Evolutionary conservation across 1,139 yeast genomes (phyloP).

Genomic region (Candida sojae): DNA sequence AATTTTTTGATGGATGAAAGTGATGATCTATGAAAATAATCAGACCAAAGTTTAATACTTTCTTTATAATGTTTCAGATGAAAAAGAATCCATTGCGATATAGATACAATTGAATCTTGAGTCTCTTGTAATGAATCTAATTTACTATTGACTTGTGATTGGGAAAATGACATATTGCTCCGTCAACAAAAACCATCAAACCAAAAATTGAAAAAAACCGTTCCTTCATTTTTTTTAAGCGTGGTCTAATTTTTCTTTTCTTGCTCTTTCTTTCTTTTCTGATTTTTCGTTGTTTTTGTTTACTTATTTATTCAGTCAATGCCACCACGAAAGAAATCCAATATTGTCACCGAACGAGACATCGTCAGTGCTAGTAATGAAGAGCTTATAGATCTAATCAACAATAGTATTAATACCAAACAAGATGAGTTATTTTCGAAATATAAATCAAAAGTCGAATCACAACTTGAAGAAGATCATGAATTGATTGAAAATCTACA

Average conservation of each 20-base stretch:
- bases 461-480: constrained; percentile 32
- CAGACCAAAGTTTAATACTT: constrained; percentile 65
- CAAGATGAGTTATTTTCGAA: constrained; percentile 36
- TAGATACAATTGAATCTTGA: constrained; percentile 79
- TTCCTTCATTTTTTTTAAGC: neutral
- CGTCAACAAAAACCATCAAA: neutral
- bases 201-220: neutral
- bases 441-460: constrained; percentile 28
- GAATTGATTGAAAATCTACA: constrained; percentile 27
- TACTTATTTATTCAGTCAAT: constrained; percentile 4
- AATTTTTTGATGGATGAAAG: constrained; percentile 44
- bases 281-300: neutral
- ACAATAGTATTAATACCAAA: constrained; percentile 33
- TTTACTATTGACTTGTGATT: constrained; percentile 56
- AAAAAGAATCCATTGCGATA: constrained; percentile 84
- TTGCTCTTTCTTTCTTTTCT: neutral
- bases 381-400: constrained; percentile 32
- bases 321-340: constrained; percentile 2
- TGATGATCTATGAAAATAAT: constrained; percentile 36
- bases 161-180: constrained; percentile 55
- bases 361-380: constrained; percentile 27
- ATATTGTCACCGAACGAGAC: constrained; percentile 30
- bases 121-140: constrained; percentile 68
- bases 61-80: constrained; percentile 67
- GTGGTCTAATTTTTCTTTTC: neutral